A percentile compares a stretch with the other conserved stretches of the same genome.
phyloP scores from a whole-genome alignment of 2,329 filamentous ascomycete genomes.

The Ophiostoma angusticollis region DNA sequence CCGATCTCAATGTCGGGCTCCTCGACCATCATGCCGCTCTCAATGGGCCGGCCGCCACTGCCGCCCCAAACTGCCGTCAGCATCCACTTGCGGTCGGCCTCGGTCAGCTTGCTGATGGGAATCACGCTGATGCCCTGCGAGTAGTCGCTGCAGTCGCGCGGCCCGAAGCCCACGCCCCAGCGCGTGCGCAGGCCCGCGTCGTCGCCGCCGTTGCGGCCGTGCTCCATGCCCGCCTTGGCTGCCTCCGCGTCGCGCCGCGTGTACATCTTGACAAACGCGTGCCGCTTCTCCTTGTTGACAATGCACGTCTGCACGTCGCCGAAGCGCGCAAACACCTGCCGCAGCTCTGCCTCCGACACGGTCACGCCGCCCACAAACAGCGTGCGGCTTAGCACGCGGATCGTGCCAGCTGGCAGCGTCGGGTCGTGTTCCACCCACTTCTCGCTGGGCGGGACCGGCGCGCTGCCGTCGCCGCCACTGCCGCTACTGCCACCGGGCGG shows the following conservation, averaged over 20 bases:
- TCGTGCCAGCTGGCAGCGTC: slow-evolving; percentile 58
- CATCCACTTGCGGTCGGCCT: slow-evolving; percentile 97
- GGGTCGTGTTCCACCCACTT: slow-evolving; percentile 77
- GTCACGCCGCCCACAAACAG: slow-evolving; percentile 94
- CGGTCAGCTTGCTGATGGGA: slow-evolving; percentile 81
- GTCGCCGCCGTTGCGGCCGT: slow-evolving; percentile 47
- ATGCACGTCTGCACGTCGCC: slow-evolving; percentile 94
- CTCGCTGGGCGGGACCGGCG: slow-evolving; percentile 20
- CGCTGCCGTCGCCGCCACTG: slow-evolving; percentile 5
- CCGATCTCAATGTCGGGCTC: slow-evolving; percentile 98
- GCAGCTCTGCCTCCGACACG: slow-evolving; percentile 70
- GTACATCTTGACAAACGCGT: slow-evolving; percentile 98
- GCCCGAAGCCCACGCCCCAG: slow-evolving; percentile 96
- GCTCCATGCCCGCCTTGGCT: slow-evolving; percentile 82
- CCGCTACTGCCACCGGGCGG: slow-evolving; percentile 44
- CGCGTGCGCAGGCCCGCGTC: slow-evolving; percentile 73
- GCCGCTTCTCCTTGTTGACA: slow-evolving; percentile 93
- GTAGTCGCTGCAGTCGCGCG: slow-evolving; percentile 95
- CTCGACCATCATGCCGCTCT: slow-evolving; percentile 77
- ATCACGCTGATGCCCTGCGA: slow-evolving; percentile 84
- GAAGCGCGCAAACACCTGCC: slow-evolving; percentile 65
- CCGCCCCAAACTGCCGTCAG: slow-evolving; percentile 86
- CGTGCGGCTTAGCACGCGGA: slow-evolving; percentile 89
- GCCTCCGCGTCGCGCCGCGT: slow-evolving; percentile 70
- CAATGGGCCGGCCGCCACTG: slow-evolving; percentile 70